Evolutionary conservation across 768 basidiomycete species (phyloP).

Genomic region (Leccinum sublutescens): DNA sequence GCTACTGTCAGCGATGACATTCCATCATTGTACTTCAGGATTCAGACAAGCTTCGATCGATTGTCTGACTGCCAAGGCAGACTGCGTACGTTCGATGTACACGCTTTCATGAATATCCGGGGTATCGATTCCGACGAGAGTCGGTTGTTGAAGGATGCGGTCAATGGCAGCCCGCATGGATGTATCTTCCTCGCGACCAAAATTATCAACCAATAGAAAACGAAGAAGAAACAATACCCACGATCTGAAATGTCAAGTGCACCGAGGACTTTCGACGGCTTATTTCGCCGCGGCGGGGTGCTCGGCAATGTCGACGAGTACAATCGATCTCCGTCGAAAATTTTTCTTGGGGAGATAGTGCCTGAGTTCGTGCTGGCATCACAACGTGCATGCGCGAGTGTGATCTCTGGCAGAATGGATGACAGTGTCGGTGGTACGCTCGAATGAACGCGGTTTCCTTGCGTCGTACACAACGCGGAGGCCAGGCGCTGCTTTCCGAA

Average conservation of each 20-base stretch:
- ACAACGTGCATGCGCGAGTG: constrained; percentile 28
- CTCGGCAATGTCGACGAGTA: constrained; percentile 1
- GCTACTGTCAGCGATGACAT: background rate
- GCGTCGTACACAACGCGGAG: constrained; percentile 39
- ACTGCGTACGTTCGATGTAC: background rate
- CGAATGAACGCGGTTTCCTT: constrained; percentile 6
- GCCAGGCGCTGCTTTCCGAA: constrained; percentile 59
- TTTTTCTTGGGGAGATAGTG: background rate
- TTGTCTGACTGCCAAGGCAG: background rate
- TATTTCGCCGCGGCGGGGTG: constrained; percentile 8
- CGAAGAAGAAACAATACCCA: constrained; percentile 14
- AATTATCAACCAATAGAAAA: constrained; percentile 7
- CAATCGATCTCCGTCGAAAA: constrained; percentile 5
- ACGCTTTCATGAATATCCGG: background rate
- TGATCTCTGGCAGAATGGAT: constrained; percentile 21
- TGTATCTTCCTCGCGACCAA: constrained; percentile 15
- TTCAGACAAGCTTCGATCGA: background rate
- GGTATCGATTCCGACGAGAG: constrained; percentile 22
- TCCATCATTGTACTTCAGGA: constrained; percentile 13
- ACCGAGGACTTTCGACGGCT: constrained; percentile 25
- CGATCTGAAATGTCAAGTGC: constrained; percentile 29
- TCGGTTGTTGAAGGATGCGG: constrained; percentile 26
- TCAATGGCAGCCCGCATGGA: constrained; percentile 32
- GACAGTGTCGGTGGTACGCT: constrained; percentile 2
- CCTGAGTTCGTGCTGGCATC: background rate